Percentiles rank a stretch among this genome's conserved stretches.
Evolutionary conservation across 1,284 basidiomycete genomes (phyloP).

Genomic region (Microbotryomycetes sp.): DNA sequence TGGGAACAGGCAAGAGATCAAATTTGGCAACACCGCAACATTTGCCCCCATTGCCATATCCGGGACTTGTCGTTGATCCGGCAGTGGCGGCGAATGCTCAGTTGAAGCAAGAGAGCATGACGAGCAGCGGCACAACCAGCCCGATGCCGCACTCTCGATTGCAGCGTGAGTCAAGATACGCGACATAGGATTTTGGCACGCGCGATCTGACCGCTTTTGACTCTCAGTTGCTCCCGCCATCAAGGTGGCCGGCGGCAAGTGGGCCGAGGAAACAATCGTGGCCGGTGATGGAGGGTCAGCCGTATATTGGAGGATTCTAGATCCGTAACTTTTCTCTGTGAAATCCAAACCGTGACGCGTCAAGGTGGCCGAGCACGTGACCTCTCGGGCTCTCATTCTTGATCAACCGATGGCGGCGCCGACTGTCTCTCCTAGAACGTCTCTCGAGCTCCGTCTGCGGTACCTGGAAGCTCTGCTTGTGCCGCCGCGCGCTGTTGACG

Average conservation of each 20-base stretch:
- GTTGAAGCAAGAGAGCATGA: slow-evolving; percentile 49
- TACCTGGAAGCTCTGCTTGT: slow-evolving; percentile 33
- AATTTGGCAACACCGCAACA: slow-evolving; percentile 62
- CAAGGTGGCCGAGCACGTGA: no score
- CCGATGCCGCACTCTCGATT: slow-evolving; percentile 45
- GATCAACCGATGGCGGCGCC: no score
- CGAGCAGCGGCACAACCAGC: slow-evolving; percentile 36
- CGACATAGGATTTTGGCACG: not conserved
- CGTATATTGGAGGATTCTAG: slow-evolving; percentile 31
- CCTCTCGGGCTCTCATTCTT: no score
- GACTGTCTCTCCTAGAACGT: no score
- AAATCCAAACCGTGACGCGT: no score
- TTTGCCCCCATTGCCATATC: slow-evolving; percentile 46
- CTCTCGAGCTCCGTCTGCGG: slow-evolving; percentile 34
- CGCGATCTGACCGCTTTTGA: no score
- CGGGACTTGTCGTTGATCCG: slow-evolving; percentile 40
- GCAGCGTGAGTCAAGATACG: slow-evolving; percentile 45
- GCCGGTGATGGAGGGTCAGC: slow-evolving; percentile 25
- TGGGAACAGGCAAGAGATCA: slow-evolving; percentile 75
- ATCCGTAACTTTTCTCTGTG: no score
- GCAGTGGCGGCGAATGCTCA: slow-evolving; percentile 28
- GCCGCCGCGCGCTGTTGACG: slow-evolving; percentile 21
- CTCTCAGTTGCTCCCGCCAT: slow-evolving; percentile 9
- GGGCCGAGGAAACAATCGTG: slow-evolving; percentile 21
- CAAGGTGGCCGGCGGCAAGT: slow-evolving; percentile 1